Evolutionary conservation across 352 stramenopile species (phyloP).

Genomic region (Elongisporangium prolatum): DNA sequence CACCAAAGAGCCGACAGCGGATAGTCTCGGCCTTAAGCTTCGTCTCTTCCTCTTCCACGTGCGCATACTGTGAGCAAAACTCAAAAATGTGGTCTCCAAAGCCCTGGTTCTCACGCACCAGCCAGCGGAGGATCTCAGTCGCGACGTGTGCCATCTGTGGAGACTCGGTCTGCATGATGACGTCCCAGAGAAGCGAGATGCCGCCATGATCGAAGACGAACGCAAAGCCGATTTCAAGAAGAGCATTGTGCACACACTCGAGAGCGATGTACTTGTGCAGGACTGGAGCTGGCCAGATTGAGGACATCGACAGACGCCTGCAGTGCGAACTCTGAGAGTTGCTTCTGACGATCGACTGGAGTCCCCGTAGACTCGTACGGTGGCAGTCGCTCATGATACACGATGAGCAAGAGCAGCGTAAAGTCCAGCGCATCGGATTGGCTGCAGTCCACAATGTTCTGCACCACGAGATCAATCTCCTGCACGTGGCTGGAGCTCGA

Average conservation of each 20-base stretch:
- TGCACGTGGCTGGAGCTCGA: background rate
- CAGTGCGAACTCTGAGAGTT: background rate
- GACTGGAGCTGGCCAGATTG: background rate
- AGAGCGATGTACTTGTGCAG: background rate
- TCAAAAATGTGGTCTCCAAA: background rate
- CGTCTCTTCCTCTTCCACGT: background rate
- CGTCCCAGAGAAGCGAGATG: background rate
- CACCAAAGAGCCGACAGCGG: background rate
- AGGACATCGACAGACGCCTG: background rate
- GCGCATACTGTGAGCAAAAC: background rate
- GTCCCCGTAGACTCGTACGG: background rate
- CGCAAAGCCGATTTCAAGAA: background rate
- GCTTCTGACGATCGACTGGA: background rate
- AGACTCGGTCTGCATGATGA: background rate
- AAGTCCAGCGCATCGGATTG: background rate
- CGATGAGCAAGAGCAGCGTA: background rate
- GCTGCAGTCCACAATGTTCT: background rate
- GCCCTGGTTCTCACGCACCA: background rate
- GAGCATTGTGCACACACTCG: background rate
- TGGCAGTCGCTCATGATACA: background rate
- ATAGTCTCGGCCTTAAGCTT: background rate
- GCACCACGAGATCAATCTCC: background rate
- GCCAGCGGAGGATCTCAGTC: background rate
- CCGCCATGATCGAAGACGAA: background rate
- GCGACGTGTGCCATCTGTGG: background rate